Conservation (phyloP, 108 stramenopile genomes). For the Cylindrotheca fusiformis region DNA sequence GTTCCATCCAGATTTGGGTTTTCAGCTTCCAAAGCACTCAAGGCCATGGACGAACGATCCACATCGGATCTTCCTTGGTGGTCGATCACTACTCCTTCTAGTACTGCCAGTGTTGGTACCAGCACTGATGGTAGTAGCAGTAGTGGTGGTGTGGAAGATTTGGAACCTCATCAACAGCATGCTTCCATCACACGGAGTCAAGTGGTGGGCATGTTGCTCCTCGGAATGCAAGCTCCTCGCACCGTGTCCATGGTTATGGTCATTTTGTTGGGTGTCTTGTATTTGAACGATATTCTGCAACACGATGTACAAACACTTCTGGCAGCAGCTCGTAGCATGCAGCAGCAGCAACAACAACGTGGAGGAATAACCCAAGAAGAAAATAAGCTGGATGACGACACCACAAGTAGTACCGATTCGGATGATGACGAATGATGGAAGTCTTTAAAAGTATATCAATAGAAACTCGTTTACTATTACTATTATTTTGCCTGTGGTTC, state of each 20-base stretch:
- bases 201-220: constrained; percentile 2
- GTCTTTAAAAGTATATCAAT: too few relatives aligned
- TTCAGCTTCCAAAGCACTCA: constrained; percentile 17
- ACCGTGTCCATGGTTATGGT: constrained; percentile 10
- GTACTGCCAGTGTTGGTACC: background rate
- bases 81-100: background rate
- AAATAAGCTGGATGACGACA: too few relatives aligned
- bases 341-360: too few relatives aligned
- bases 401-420: too few relatives aligned
- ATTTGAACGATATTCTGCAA: constrained; percentile 4
- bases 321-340: too few relatives aligned
- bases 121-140: background rate
- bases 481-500: too few relatives aligned
- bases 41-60: constrained; percentile 42
- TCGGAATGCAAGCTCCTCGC: constrained; percentile 13
- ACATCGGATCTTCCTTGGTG: constrained; percentile 45
- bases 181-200: constrained; percentile 1
- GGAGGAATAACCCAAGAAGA: too few relatives aligned
- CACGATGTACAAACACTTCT: constrained; percentile 12
- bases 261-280: constrained; percentile 9
- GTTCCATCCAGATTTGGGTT: background rate
- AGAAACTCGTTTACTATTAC: too few relatives aligned
- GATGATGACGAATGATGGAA: too few relatives aligned
- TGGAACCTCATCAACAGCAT: background rate
- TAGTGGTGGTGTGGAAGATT: background rate